phyloP scores from a whole-genome alignment of 257 asterid genomes.

The Rhazya stricta region DNA sequence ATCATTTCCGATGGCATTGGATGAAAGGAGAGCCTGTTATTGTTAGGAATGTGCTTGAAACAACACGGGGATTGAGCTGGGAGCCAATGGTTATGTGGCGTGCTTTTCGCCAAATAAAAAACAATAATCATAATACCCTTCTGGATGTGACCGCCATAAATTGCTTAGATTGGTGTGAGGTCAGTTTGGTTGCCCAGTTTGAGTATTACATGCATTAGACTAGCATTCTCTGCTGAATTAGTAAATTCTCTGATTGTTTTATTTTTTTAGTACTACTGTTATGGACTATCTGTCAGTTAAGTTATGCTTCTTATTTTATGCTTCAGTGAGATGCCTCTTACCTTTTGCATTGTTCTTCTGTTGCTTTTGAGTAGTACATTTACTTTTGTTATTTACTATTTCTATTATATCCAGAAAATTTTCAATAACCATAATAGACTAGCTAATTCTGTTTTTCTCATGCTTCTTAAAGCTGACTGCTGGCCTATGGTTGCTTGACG shows the following conservation, averaged over 20 bases:
- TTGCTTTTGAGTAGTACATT: not conserved
- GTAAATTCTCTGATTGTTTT: not conserved
- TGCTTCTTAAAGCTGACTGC: not conserved
- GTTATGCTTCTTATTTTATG: not conserved
- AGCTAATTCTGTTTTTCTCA: not conserved
- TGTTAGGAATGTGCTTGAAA: conserved; percentile 70
- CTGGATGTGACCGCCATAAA: conserved; percentile 54
- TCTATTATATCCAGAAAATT: not conserved
- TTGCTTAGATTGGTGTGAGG: conserved; percentile 94
- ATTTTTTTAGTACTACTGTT: not conserved
- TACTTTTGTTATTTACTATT: not conserved
- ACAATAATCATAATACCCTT: conserved; percentile 37
- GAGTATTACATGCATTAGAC: not conserved
- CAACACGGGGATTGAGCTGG: conserved; percentile 86
- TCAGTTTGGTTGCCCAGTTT: conserved; percentile 21
- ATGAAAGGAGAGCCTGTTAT: conserved; percentile 79
- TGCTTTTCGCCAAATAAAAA: conserved; percentile 60
- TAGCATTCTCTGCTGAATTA: not conserved
- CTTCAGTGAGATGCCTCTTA: not conserved
- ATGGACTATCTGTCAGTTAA: no score
- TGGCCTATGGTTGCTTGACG: not conserved
- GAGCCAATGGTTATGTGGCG: conserved; percentile 99
- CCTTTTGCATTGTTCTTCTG: not conserved
- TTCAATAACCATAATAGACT: not conserved
- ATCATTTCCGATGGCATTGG: conserved; percentile 81